Evolutionary conservation across 2,329 filamentous ascomycete genomes (phyloP).

Genomic region (Xylariales sp.): DNA sequence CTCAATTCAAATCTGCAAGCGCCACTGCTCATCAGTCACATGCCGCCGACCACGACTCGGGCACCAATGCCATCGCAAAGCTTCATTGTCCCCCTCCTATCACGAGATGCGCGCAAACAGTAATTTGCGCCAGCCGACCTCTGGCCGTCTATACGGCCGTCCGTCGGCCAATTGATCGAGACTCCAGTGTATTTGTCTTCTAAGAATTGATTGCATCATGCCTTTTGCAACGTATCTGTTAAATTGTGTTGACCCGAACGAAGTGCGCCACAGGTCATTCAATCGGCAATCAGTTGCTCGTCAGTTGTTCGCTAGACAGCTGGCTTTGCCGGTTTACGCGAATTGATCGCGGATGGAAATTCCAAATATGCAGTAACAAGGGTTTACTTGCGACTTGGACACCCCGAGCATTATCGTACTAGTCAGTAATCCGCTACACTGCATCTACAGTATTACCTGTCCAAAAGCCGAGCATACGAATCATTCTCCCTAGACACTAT

Average conservation of each 20-base stretch:
- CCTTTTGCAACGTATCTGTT: conserved; percentile 13
- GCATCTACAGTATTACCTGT: not conserved
- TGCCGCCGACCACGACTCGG: conserved; percentile 34
- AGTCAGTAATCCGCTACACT: conserved; percentile 3
- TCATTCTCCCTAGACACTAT: not conserved
- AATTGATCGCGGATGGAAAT: not conserved
- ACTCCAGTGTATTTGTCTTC: not conserved
- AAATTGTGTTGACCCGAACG: not conserved
- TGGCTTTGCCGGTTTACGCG: not conserved
- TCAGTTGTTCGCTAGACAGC: not conserved
- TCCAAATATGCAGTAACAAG: not conserved
- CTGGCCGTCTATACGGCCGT: conserved; percentile 8
- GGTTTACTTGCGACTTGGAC: not conserved
- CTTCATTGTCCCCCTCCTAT: conserved; percentile 20
- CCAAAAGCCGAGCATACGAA: conserved; percentile 6
- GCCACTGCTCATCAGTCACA: conserved; percentile 38
- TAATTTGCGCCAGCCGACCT: conserved; percentile 31
- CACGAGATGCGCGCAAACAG: conserved; percentile 32
- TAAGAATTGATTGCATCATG: conserved; percentile 15
- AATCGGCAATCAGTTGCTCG: conserved; percentile 7
- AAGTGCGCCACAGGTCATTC: conserved; percentile 22
- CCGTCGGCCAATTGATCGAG: conserved; percentile 23
- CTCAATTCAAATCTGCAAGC: conserved; percentile 34
- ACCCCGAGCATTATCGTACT: conserved; percentile 7
- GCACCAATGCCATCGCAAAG: conserved; percentile 35